Evolutionary conservation across 768 basidiomycete species (phyloP), one percentile per base, ranked within the genome.

Genomic region (Lactarius sp.): DNA sequence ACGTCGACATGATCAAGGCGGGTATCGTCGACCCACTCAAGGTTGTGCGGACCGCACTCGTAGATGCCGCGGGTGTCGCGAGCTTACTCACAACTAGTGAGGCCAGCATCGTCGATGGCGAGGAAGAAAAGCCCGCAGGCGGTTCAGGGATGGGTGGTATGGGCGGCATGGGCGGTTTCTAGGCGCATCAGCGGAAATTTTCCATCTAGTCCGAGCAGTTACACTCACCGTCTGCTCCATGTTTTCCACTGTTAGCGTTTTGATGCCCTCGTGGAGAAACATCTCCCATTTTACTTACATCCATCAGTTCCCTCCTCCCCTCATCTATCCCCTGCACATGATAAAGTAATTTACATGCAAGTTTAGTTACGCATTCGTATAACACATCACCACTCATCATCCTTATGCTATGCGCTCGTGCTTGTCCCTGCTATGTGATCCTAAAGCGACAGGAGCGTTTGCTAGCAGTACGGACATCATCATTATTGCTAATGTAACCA

Each of bases 21-120:
- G 96, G 96, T 71, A 97, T 98, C 69, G 88, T 98, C 51, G 96
- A 98, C 78, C 95, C 94, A 1, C 79, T 95, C 65, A 96, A 96
- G 84, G 96, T 98, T 56, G 95, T 97, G 56, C 80, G 92, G 70
- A 96, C 94, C 3, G 94, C 94, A 1, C 80, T 98, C 34, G 85
- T 95, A 2, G 95, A 98, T 73, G 95, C 96, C 0, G 80, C 83
- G 27, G 94, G 96, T 72, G 95, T 98, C n/a, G 93, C 95, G 4
- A 90, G 86, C 66, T 77, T 98, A 74, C 78, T 98, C 76, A 94
- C 94, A 53, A 98, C 95, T 56, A 91, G 88, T 69, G 95, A 98
- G 79, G 88, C 85, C 47, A 90, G 91, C 73, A 83, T 98, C 46
- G 94, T 98, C 27, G 94, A 98, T 55, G 91, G 87, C 14, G 88